phyloP scores from a whole-genome alignment of 2,329 filamentous ascomycete species.

The Helicocarpus griseus region DNA sequence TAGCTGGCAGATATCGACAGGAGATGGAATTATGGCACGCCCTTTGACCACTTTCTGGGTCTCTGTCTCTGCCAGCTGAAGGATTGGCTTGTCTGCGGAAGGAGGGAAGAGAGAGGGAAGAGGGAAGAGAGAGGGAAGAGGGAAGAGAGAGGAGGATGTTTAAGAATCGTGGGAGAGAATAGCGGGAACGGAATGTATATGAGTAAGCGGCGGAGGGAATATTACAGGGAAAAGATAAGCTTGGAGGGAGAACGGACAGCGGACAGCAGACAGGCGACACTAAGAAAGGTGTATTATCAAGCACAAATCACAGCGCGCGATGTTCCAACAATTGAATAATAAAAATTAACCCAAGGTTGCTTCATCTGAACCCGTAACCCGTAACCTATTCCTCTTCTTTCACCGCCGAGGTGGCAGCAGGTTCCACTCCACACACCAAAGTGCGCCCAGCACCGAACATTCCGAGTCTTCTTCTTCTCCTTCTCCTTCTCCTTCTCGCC shows the following conservation, averaged over 20 bases:
- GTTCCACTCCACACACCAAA: background rate
- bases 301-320: background rate
- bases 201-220: background rate
- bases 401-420: background rate
- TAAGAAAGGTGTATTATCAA: background rate
- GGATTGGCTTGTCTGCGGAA: background rate
- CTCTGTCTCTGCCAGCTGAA: slow-evolving; percentile 4
- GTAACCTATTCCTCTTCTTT: background rate
- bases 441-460: background rate
- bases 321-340: background rate
- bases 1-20: slow-evolving; percentile 1
- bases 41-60: background rate
- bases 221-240: no score
- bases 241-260: no score
- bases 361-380: no score
- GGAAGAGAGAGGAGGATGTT: background rate
- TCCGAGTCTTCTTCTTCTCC: background rate
- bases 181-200: background rate
- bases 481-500: background rate
- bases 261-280: no score
- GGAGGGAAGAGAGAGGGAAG: slow-evolving; percentile 5
- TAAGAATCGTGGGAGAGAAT: no score
- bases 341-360: background rate
- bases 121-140: background rate
- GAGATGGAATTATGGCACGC: slow-evolving; percentile 1